Evolutionary conservation across 2,329 filamentous ascomycete species (phyloP).

Genomic region (Cercospora sp.): DNA sequence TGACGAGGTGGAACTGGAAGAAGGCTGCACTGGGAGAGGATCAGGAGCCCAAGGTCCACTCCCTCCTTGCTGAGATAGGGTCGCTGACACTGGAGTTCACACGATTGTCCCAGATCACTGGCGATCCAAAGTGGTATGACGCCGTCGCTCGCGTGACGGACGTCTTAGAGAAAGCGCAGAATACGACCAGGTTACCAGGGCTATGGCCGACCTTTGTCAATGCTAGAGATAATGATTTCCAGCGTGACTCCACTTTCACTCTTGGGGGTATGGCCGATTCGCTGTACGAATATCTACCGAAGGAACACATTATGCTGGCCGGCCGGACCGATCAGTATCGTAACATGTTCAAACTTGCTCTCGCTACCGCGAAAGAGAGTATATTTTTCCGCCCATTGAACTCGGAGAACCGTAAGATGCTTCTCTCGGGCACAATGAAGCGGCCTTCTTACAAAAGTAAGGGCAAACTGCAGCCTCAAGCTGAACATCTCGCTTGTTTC

Average conservation of each 20-base stretch:
- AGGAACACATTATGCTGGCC: conserved; percentile 34
- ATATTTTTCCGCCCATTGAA: conserved; percentile 49
- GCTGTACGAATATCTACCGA: conserved; percentile 39
- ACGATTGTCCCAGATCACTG: conserved; percentile 62
- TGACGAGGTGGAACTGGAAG: conserved; percentile 59
- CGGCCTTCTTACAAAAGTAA: conserved; percentile 12
- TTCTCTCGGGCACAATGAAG: conserved; percentile 26
- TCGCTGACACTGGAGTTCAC: conserved; percentile 64
- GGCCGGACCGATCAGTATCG: conserved; percentile 43
- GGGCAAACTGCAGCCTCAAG: conserved; percentile 23
- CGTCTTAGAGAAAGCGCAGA: conserved; percentile 56
- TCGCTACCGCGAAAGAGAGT: conserved; percentile 50
- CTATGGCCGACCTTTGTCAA: conserved; percentile 62
- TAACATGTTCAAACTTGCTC: conserved; percentile 50
- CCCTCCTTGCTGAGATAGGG: conserved; percentile 56
- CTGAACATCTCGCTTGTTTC: conserved; percentile 61
- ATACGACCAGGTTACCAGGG: conserved; percentile 58
- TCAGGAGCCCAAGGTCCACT: conserved; percentile 38
- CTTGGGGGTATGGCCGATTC: conserved; percentile 41
- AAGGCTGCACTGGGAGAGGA: conserved; percentile 33
- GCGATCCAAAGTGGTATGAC: conserved; percentile 62
- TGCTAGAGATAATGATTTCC: conserved; percentile 40
- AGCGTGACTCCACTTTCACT: conserved; percentile 36
- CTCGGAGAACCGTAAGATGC: conserved; percentile 39
- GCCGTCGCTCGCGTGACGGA: conserved; percentile 60